Percentiles rank a stretch among this genome's conserved stretches.
Evolutionary conservation across 495 filamentous ascomycete species (phyloP).

Genomic region (Geoglossum glabrum): DNA sequence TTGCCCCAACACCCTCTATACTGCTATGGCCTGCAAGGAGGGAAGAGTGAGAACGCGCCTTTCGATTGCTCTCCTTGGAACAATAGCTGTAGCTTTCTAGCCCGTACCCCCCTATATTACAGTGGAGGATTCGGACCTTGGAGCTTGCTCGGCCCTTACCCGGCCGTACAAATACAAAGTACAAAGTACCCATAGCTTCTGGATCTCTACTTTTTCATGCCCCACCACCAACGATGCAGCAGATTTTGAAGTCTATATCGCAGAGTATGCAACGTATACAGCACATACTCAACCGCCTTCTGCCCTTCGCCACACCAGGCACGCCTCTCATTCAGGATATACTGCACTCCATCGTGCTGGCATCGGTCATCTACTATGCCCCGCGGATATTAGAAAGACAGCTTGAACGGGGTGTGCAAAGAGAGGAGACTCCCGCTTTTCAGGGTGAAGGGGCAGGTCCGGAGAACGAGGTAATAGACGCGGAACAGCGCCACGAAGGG

Average conservation of each 20-base stretch:
- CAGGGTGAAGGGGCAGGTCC: background rate
- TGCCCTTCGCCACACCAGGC: slow-evolving; percentile 1
- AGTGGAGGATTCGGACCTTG: too few relatives aligned
- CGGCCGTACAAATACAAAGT: too few relatives aligned
- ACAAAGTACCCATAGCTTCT: too few relatives aligned
- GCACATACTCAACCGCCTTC: background rate
- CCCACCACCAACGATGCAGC: background rate
- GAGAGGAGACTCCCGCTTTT: background rate
- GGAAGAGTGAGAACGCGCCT: too few relatives aligned
- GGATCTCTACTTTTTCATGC: background rate
- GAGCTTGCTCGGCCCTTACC: too few relatives aligned
- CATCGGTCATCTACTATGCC: background rate
- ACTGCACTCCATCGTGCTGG: slow-evolving; percentile 1
- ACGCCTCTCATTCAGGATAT: slow-evolving; percentile 5
- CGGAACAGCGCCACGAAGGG: background rate
- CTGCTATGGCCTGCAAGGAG: too few relatives aligned
- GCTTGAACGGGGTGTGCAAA: background rate
- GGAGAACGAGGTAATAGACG: background rate
- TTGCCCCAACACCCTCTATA: too few relatives aligned
- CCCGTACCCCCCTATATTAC: too few relatives aligned
- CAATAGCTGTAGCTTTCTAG: too few relatives aligned
- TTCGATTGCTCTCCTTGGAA: too few relatives aligned
- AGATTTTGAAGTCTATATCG: background rate
- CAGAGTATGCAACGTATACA: background rate
- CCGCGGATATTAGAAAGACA: background rate